These are phyloP conservation scores for Stenocarpella maydis DNA, from an alignment of 2,329 filamentous ascomycete species.

Conservation along the genomic window DNA sequence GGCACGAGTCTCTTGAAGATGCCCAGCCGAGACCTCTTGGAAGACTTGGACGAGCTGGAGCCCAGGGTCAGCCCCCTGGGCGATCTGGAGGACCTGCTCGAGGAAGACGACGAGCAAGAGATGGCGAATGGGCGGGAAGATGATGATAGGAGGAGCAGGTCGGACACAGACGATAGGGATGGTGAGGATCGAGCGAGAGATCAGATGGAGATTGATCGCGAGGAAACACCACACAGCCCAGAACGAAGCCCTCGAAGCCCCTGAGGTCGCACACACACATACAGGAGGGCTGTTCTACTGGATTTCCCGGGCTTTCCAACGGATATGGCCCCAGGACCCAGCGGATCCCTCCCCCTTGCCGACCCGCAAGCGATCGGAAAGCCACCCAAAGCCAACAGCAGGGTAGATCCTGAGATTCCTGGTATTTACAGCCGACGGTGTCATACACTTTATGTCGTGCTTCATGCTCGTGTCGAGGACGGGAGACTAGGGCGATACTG, in stretches of 20 bases:
- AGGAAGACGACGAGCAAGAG: conserved; percentile 55
- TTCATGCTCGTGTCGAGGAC: background rate
- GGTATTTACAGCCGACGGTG: background rate
- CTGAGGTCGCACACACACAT: conserved; percentile 13
- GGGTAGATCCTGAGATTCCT: background rate
- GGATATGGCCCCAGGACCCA: background rate
- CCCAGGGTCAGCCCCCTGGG: conserved; percentile 84
- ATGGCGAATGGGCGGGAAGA: conserved; percentile 46
- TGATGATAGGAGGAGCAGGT: conserved; percentile 37
- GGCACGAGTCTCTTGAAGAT: conserved; percentile 93
- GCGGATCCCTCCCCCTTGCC: too few species aligned
- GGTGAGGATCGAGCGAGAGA: conserved; percentile 44
- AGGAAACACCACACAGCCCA: conserved; percentile 31
- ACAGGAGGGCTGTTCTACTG: background rate
- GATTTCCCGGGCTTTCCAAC: background rate
- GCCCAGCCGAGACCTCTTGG: conserved; percentile 80
- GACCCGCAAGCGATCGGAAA: background rate
- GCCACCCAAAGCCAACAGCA: background rate
- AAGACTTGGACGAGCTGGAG: conserved; percentile 89
- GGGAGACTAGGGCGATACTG: background rate
- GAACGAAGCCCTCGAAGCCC: conserved; percentile 26
- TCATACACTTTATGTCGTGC: background rate
- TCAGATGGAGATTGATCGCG: conserved; percentile 49
- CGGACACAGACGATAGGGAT: conserved; percentile 35
- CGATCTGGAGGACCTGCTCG: conserved; percentile 76